phyloP scores from a whole-genome alignment of 768 basidiomycete genomes.

The Leucosporidium scottii region DNA sequence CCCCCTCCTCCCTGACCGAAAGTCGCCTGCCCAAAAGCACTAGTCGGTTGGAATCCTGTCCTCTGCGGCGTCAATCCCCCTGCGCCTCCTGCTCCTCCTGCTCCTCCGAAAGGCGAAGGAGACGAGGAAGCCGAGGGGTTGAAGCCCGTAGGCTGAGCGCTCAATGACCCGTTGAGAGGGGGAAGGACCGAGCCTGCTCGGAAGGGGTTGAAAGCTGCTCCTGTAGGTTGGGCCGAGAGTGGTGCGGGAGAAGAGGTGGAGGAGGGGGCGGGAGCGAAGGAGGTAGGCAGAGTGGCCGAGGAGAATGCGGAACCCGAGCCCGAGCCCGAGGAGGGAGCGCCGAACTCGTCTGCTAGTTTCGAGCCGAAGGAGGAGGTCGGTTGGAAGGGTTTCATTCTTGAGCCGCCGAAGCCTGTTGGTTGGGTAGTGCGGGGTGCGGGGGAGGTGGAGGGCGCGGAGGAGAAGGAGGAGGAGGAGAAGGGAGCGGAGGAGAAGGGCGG shows the following conservation, averaged over 20 bases:
- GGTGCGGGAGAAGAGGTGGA: neutral
- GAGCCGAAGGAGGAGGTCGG: slow-evolving; percentile 36
- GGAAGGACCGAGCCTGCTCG: slow-evolving; percentile 19
- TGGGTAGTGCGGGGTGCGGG: slow-evolving; percentile 14
- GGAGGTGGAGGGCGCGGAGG: neutral
- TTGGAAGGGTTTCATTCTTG: slow-evolving; percentile 35
- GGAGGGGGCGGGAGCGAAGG: too few relatives aligned
- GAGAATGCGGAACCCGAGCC: neutral
- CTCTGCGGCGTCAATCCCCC: too few relatives aligned
- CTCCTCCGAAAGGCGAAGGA: too few relatives aligned
- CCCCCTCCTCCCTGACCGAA: too few relatives aligned
- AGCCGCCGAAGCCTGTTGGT: slow-evolving; percentile 23
- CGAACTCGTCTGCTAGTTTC: slow-evolving; percentile 18
- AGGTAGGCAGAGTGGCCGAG: too few relatives aligned
- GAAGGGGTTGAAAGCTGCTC: slow-evolving; percentile 13
- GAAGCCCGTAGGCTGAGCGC: neutral
- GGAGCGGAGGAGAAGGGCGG: neutral
- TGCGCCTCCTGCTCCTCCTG: too few relatives aligned
- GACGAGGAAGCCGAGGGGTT: too few relatives aligned
- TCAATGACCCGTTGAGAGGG: slow-evolving; percentile 16
- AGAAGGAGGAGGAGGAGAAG: neutral
- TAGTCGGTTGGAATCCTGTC: too few relatives aligned
- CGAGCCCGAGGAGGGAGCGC: neutral
- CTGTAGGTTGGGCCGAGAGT: slow-evolving; percentile 10
- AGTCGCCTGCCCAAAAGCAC: too few relatives aligned